These are phyloP conservation scores for Neurospora sp. DNA, from an alignment of 2,329 filamentous ascomycete genomes.

Conservation along the genomic window DNA sequence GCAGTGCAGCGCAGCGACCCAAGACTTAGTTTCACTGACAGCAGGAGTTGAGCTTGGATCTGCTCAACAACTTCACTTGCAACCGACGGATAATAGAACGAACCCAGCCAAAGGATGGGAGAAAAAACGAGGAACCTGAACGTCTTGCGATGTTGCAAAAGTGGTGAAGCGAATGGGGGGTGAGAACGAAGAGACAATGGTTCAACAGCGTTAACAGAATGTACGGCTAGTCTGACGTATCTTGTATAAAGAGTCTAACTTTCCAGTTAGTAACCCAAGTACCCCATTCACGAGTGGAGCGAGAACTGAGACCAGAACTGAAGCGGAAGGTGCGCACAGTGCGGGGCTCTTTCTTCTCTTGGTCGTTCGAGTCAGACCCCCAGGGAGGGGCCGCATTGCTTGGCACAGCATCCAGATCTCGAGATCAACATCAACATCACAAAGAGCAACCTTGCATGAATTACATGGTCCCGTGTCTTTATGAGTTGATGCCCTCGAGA, in stretches of 20 bases:
- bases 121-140: not conserved
- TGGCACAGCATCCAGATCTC: not conserved
- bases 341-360: not conserved
- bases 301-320: not conserved
- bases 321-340: not conserved
- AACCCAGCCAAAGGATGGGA: not conserved
- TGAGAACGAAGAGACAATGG: not conserved
- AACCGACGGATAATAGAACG: not conserved
- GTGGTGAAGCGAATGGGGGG: not conserved
- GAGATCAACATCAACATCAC: not conserved
- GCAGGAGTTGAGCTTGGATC: not conserved
- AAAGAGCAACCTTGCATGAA: not conserved
- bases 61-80: not conserved
- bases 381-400: not conserved
- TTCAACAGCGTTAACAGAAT: not conserved
- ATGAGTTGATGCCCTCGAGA: not conserved
- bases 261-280: not conserved
- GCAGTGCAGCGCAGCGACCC: not conserved
- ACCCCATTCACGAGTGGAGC: not conserved
- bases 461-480: not conserved
- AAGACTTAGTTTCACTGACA: not conserved
- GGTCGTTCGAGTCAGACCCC: not conserved
- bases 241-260: not conserved
- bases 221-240: not conserved
- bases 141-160: not conserved